A percentile compares a stretch with the other conserved stretches of the same genome.
Conservation (phyloP, 176 grass and related monocot genomes). For the Aegilops sharonensis region DNA sequence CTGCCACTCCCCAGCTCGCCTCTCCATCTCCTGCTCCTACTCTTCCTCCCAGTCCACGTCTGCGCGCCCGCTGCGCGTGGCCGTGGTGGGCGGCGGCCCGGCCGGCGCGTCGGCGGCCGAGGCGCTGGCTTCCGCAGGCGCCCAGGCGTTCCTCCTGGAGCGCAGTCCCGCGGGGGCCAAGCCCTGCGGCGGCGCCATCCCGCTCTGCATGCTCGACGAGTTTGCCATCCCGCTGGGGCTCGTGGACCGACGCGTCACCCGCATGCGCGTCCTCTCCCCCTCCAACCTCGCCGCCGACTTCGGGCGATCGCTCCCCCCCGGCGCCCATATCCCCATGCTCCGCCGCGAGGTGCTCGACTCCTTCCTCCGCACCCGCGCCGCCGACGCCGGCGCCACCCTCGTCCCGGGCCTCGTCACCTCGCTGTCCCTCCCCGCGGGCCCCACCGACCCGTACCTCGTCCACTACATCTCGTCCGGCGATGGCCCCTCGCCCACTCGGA, state of each 20-base stretch:
- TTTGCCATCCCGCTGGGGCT: conserved; percentile 69
- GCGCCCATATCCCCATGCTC: conserved; percentile 90
- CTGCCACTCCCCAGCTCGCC: conserved; percentile 29
- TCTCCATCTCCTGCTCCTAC: conserved; percentile 18
- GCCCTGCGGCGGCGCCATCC: conserved; percentile 93
- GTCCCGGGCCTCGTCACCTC: conserved; percentile 75
- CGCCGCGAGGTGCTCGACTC: conserved; percentile 90
- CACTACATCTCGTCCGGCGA: conserved; percentile 56
- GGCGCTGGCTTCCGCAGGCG: conserved; percentile 57
- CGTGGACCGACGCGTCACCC: conserved; percentile 79
- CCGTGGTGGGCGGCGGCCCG: conserved; percentile 81
- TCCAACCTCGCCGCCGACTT: conserved; percentile 85
- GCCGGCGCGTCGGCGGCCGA: conserved; percentile 79
- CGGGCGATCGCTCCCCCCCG: conserved; percentile 50
- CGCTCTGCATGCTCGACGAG: conserved; percentile 91
- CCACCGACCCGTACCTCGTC: conserved; percentile 56
- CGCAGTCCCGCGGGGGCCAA: conserved; percentile 72
- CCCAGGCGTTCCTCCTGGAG: conserved; percentile 74
- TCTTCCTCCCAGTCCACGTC: not conserved
- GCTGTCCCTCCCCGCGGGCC: conserved; percentile 38
- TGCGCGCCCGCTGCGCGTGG: conserved; percentile 59
- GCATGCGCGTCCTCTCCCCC: conserved; percentile 80
- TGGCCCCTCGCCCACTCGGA: not conserved
- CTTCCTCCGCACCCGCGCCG: conserved; percentile 68
- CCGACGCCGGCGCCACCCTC: conserved; percentile 50